Evolutionary conservation across 768 basidiomycete genomes (phyloP).

Genomic region (Leccinum uliginosum): DNA sequence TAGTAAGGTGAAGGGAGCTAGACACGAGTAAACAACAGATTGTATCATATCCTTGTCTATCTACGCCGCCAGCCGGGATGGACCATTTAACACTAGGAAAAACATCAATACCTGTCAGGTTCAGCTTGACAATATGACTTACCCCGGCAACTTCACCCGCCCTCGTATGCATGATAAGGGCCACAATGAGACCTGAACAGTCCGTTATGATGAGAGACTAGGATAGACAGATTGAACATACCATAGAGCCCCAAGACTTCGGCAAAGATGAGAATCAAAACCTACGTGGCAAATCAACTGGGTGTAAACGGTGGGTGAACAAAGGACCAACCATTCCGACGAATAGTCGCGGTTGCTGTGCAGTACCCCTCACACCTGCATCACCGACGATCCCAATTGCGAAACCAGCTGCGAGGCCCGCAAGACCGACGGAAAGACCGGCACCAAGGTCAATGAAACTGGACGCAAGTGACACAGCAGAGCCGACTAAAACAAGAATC

Average conservation of each 20-base stretch:
- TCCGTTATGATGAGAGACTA: background rate
- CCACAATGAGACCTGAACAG: conserved; percentile 73
- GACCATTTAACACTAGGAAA: conserved; percentile 24
- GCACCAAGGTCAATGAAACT: conserved; percentile 94
- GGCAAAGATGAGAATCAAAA: conserved; percentile 96
- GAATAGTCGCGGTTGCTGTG: conserved; percentile 91
- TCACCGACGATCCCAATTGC: conserved; percentile 99
- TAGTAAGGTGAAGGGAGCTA: no score
- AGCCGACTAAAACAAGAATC: conserved; percentile 44
- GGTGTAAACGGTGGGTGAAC: background rate
- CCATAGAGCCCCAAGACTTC: conserved; percentile 94
- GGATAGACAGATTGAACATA: conserved; percentile 17
- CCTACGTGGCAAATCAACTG: conserved; percentile 40
- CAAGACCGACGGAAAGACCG: conserved; percentile 86
- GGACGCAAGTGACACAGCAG: conserved; percentile 84
- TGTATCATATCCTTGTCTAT: conserved; percentile 2
- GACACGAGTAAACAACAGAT: conserved; percentile 8
- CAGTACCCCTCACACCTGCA: conserved; percentile 96
- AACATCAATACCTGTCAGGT: background rate
- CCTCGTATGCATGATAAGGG: conserved; percentile 91
- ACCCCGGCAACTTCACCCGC: conserved; percentile 31
- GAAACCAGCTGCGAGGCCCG: conserved; percentile 95
- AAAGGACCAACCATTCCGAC: conserved; percentile 76
- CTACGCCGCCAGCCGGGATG: conserved; percentile 1
- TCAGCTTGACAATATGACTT: background rate